Percentiles rank a stretch among this genome's conserved stretches.
Evolutionary conservation across 1,139 yeast genomes (phyloP).

Genomic region (Insectozyma bohioensis): DNA sequence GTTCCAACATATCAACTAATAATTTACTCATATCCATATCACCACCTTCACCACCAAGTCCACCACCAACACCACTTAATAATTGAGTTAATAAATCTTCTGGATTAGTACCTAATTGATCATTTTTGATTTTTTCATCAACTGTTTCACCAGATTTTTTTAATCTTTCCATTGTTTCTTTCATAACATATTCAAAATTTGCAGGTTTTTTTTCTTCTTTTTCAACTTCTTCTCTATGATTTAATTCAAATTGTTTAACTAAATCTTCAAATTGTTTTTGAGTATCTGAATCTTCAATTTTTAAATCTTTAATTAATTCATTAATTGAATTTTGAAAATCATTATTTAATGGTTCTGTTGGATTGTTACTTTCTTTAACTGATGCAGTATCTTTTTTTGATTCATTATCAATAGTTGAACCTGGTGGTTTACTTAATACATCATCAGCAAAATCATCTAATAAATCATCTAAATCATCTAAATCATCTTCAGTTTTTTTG

Average conservation of each 20-base stretch:
- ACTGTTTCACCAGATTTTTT: constrained; percentile 66
- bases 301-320: constrained; percentile 57
- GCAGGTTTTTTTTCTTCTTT: constrained; percentile 33
- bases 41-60: constrained; percentile 40
- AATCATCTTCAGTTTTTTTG: constrained; percentile 47
- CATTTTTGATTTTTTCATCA: constrained; percentile 61
- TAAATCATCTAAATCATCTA: constrained; percentile 74
- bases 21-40: constrained; percentile 61
- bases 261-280: constrained; percentile 53
- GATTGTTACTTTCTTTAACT: constrained; percentile 10
- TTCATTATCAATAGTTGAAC: constrained; percentile 25
- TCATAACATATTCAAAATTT: constrained; percentile 73
- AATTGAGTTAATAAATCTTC: constrained; percentile 63
- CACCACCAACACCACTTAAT: constrained; percentile 45
- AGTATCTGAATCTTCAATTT: constrained; percentile 59
- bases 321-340: constrained; percentile 54
- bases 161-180: constrained; percentile 78
- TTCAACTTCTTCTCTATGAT: constrained; percentile 36
- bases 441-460: constrained; percentile 79
- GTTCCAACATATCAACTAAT: constrained; percentile 76
- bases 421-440: constrained; percentile 65
- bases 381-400: constrained; percentile 12
- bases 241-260: constrained; percentile 45
- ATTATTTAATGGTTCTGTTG: constrained; percentile 29
- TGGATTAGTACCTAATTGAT: constrained; percentile 42